Conservation (phyloP, 495 filamentous ascomycete species). For the Hyaloscypha variabilis region DNA sequence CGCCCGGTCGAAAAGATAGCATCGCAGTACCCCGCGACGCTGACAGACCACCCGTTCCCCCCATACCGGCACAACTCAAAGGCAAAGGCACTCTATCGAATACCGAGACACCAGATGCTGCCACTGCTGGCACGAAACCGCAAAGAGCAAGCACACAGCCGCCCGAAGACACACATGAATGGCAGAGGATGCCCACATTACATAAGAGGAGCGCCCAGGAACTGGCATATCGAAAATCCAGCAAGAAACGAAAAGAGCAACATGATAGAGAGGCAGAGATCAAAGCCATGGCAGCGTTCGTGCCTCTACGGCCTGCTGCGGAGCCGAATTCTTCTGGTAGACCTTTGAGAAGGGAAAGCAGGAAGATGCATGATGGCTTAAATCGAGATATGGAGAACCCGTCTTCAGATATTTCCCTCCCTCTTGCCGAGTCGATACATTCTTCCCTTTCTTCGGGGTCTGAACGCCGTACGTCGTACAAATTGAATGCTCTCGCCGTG, state of each 20-base stretch:
- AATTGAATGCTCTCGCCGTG: conserved; percentile 71
- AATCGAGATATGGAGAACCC: conserved; percentile 63
- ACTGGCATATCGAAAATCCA: conserved; percentile 68
- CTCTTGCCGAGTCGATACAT: conserved; percentile 68
- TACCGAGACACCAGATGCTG: conserved; percentile 22
- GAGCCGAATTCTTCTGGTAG: conserved; percentile 49
- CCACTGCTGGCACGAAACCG: conserved; percentile 34
- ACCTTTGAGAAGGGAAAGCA: conserved; percentile 65
- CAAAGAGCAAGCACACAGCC: conserved; percentile 32
- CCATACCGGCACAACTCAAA: conserved; percentile 31
- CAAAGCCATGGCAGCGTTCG: conserved; percentile 73
- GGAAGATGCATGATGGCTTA: conserved; percentile 57
- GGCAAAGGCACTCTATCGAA: conserved; percentile 32
- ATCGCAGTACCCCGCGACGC: conserved; percentile 39
- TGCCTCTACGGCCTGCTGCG: conserved; percentile 59
- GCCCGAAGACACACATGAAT: conserved; percentile 44
- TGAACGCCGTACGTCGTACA: conserved; percentile 71
- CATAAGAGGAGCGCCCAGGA: conserved; percentile 63
- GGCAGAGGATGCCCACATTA: conserved; percentile 64
- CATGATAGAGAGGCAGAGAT: conserved; percentile 83
- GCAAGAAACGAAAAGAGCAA: conserved; percentile 74
- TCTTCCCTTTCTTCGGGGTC: conserved; percentile 73
- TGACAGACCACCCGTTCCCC: conserved; percentile 35
- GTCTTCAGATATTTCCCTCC: conserved; percentile 74
- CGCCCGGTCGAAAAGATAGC: conserved; percentile 50